A percentile compares a stretch with the other conserved stretches of the same genome.
phyloP scores from a whole-genome alignment of 257 asterid genomes.

The Solanum dulcamara region DNA sequence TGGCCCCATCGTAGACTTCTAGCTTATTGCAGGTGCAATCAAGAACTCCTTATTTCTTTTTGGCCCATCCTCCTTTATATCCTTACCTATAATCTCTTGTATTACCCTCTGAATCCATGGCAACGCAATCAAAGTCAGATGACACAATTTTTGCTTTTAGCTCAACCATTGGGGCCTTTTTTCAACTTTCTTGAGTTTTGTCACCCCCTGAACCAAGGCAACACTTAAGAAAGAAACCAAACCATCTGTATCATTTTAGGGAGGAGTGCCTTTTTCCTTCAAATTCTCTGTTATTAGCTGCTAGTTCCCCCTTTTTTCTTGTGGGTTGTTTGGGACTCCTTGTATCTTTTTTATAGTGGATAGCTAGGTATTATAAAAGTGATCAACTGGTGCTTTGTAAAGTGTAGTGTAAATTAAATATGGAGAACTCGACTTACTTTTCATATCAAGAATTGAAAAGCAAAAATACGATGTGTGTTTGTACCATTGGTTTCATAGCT shows the following conservation, averaged over 20 bases:
- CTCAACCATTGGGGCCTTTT: conserved; percentile 8
- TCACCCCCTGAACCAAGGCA: conserved; percentile 3
- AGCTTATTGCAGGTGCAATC: conserved; percentile 17
- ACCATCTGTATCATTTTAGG: conserved; percentile 1
- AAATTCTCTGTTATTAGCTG: background rate
- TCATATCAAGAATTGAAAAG: background rate
- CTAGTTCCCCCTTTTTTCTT: background rate
- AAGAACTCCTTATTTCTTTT: conserved; percentile 20
- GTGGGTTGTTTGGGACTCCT: background rate
- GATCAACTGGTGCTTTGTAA: background rate
- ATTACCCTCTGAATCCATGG: conserved; percentile 6
- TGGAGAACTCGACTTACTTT: background rate
- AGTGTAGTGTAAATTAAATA: background rate
- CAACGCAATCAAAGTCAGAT: conserved; percentile 23
- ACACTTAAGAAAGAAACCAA: conserved; percentile 5
- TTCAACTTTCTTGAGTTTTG: conserved; percentile 5
- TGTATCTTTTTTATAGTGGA: background rate
- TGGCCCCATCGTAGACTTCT: conserved; percentile 25
- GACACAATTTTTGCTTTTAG: conserved; percentile 13
- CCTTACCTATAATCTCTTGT: background rate
- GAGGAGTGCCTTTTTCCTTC: background rate
- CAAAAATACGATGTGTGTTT: background rate
- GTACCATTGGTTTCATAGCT: background rate
- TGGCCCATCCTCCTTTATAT: conserved; percentile 5
- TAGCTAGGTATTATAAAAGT: background rate